Conservation (phyloP, 495 filamentous ascomycete species). For the Platismatia glauca region DNA sequence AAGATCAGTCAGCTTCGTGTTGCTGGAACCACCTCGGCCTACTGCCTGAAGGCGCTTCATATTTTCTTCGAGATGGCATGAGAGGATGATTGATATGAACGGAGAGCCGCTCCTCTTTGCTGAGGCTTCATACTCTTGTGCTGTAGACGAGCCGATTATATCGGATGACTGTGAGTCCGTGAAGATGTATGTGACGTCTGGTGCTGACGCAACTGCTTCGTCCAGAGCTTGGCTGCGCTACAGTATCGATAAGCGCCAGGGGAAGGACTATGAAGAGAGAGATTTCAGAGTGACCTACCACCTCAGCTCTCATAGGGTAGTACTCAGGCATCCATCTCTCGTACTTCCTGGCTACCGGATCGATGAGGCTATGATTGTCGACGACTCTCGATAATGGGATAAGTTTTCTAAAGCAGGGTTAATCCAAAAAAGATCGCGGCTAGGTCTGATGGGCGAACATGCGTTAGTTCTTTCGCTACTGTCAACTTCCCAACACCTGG, state of each 20-base stretch:
- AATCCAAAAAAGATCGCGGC: background rate
- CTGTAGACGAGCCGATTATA: background rate
- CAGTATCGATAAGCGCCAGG: background rate
- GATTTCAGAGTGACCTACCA: background rate
- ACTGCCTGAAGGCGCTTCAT: background rate
- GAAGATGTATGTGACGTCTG: conserved; percentile 6
- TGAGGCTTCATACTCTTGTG: background rate
- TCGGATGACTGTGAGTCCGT: conserved; percentile 5
- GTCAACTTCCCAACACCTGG: conserved; percentile 12
- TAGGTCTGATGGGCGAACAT: background rate
- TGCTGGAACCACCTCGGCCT: background rate
- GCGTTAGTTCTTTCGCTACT: conserved; percentile 2
- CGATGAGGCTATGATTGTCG: conserved; percentile 13
- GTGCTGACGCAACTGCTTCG: background rate
- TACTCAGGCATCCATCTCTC: conserved; percentile 11
- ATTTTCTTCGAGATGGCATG: conserved; percentile 8
- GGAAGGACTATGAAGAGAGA: background rate
- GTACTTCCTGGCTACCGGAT: conserved; percentile 8
- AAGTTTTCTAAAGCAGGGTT: background rate
- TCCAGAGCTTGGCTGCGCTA: conserved; percentile 4
- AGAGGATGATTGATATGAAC: conserved; percentile 10
- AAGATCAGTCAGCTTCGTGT: conserved; percentile 4
- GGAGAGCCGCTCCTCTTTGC: background rate
- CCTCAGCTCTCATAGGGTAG: background rate
- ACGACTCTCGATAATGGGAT: conserved; percentile 4